Evolutionary conservation across 768 basidiomycete genomes (phyloP), one percentile per base, ranked within the genome.

Genomic region (Asterophora lycoperdoides): DNA sequence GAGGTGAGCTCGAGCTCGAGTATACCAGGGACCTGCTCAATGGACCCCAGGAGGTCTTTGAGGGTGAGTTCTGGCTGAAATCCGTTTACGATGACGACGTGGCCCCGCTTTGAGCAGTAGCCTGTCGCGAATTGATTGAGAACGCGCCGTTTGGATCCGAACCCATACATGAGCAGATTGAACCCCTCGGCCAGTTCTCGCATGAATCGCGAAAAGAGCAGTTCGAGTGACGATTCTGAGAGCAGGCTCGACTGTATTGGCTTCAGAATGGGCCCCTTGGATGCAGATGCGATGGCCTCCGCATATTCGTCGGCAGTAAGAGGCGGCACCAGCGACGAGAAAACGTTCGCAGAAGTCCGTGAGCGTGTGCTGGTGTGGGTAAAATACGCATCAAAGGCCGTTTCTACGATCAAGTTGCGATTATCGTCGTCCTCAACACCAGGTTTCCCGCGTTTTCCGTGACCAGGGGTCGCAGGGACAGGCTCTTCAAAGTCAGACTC

Each of bases 331-430:
- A 84, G 78, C 18, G 76, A 63, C 0, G 93, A 90, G 64, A 93
- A 93, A 41, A 90, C 78, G 57, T 86, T 84, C 51, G 81, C 70
- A 28, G 90, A 91, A 26, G 92, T 94, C 53, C 80, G 79, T 1
- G 81, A 68, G 13, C 84, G 77, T 18, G 81, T 72, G 8, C 82
- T 71, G 23, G 77, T 70, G 34, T 81, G 76, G 5, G 72, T 74
- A 63, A 98, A 89, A 70, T 95, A 98, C 17, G 85, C 81, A 68
- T 98, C 93, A 46, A 93, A 92, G 6, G 83, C 71, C 5, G 89
- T 81, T 19, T 79, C 75, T 4, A 81, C 76, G 41, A 89, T 76
- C 46, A 75, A 64, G 26, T 63, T 57, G 15, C 55, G 56, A 17
- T 61, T 55, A 15, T 41, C 44, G 38, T 61, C 47, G 10, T 48